These are phyloP conservation scores for Lasiodiplodia theobromae DNA, from an alignment of 2,329 filamentous ascomycete species.

Conservation along the genomic window DNA sequence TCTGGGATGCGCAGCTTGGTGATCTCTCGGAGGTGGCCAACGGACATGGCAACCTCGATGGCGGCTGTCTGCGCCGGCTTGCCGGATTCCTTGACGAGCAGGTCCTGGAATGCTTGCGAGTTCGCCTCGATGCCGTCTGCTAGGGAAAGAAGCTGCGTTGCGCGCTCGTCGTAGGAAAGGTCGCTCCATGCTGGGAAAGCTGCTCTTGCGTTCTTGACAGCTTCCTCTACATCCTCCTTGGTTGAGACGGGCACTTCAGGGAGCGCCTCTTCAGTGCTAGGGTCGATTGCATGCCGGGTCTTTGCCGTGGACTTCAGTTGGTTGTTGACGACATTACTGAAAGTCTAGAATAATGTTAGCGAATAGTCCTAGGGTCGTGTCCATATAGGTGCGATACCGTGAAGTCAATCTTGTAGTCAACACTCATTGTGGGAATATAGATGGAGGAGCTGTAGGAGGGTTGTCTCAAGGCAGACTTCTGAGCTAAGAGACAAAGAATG, in stretches of 20 bases:
- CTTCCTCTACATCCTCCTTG: constrained; percentile 56
- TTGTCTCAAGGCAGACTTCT: background rate
- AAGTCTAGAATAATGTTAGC: background rate
- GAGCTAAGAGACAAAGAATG: background rate
- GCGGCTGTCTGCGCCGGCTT: constrained; percentile 36
- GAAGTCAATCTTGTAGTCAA: constrained; percentile 23
- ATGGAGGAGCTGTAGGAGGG: background rate
- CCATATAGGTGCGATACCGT: background rate
- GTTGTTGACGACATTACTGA: constrained; percentile 57
- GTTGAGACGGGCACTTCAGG: constrained; percentile 57
- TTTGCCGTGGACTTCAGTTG: constrained; percentile 49
- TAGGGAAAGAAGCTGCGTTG: constrained; percentile 33
- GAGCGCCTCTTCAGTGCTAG: constrained; percentile 55
- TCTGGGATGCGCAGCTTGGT: constrained; percentile 43
- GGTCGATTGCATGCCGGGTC: constrained; percentile 58
- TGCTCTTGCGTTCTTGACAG: constrained; percentile 52
- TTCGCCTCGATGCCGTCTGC: constrained; percentile 36
- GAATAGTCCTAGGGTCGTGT: background rate
- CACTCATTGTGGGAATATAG: background rate
- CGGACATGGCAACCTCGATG: constrained; percentile 32
- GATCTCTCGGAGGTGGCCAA: constrained; percentile 44
- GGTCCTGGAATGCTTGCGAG: constrained; percentile 34
- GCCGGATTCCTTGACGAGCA: constrained; percentile 37
- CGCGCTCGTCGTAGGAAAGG: constrained; percentile 36
- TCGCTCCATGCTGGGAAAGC: constrained; percentile 55